Base-by-base conservation (phyloP, 331 rosid species). In the Rhamnella rubrinervis region DNA sequence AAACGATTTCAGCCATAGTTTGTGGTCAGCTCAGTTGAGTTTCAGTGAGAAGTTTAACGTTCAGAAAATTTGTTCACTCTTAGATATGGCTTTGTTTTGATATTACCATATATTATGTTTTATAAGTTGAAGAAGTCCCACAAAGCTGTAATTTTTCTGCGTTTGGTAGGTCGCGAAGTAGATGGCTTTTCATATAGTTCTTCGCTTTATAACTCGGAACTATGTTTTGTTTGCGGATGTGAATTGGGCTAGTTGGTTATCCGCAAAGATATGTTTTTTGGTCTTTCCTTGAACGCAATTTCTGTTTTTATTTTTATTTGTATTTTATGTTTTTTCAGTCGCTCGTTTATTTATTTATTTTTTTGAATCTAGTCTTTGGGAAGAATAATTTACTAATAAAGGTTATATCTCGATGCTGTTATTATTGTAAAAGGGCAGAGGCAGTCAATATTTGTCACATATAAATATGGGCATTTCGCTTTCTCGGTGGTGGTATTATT, bases 381-480 rank as follows among this genome's bases (percentile, higher is more conserved):
- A 72, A 57, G 78, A 46, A 26, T 23, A 61, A 6, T 5, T 12
- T 51, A 71, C 28, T 71, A 8, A 20, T 52, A 49, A 15, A 6
- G 61, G n/a, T 38, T 37, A 12, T 13, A 35, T 17, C 17, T 47
- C 28, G 12, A 4, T 51, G 68, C 10, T 15, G 1, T 17, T 12
- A 52, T 59, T 21, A 60, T 44, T 41, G 39, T 68, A 52, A 40
- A 38, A 47, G 35, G 35, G 35, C 35, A 31, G 35, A 31, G 57
- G 40, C 59, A 39, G 50, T 68, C 46, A 47, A 72, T 55, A 38
- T 51, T 71, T 81, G 79, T 81, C 85, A 6, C 51, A 20, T 72
- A 18, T 13, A 62, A 23, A 63, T 71, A 44, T 25, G 15, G 50
- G 52, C 11, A 14, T 64, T 65, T 63, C 67, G 37, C 58, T 38